A percentile compares a stretch with the other conserved stretches of the same genome.
These are phyloP conservation scores for Boletus tylopilopsis DNA, from an alignment of 768 basidiomycete species.

Conservation along the genomic window DNA sequence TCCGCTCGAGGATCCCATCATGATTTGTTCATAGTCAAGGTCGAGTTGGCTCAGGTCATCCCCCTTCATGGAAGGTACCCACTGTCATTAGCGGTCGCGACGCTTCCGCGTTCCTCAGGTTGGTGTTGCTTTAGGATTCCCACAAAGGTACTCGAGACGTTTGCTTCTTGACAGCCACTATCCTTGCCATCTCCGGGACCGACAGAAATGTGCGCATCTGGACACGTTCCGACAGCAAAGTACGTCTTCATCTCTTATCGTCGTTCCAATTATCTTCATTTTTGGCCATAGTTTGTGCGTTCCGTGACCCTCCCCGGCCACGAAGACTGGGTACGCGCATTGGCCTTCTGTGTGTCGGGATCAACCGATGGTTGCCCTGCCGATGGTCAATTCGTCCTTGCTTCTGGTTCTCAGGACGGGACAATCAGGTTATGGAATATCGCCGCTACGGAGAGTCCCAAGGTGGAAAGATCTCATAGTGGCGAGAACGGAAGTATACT, in stretches of 20 bases:
- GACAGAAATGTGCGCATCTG: constrained; percentile 77
- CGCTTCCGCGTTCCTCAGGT: constrained; percentile 72
- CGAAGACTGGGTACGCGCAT: constrained; percentile 91
- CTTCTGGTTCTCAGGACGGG: constrained; percentile 93
- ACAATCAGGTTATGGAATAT: constrained; percentile 94
- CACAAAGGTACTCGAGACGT: background rate
- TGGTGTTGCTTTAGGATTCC: constrained; percentile 12
- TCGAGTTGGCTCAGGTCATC: constrained; percentile 54
- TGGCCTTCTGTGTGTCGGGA: constrained; percentile 55
- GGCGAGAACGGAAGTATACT: constrained; percentile 27
- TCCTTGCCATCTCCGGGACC: constrained; percentile 84
- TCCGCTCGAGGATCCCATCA: constrained; percentile 3
- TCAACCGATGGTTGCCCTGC: constrained; percentile 12
- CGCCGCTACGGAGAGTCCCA: constrained; percentile 37
- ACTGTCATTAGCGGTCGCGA: constrained; percentile 58
- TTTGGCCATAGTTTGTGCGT: constrained; percentile 47
- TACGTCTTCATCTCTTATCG: constrained; percentile 29
- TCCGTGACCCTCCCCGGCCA: constrained; percentile 72
- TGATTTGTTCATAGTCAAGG: constrained; percentile 26
- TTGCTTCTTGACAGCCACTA: constrained; percentile 39
- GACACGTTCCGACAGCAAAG: constrained; percentile 57
- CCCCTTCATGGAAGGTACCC: constrained; percentile 69
- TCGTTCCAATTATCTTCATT: constrained; percentile 1
- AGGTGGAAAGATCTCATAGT: constrained; percentile 8
- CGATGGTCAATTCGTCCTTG: constrained; percentile 59